Evolutionary conservation across 2,329 filamentous ascomycete species (phyloP).

Genomic region (Claviceps capensis): DNA sequence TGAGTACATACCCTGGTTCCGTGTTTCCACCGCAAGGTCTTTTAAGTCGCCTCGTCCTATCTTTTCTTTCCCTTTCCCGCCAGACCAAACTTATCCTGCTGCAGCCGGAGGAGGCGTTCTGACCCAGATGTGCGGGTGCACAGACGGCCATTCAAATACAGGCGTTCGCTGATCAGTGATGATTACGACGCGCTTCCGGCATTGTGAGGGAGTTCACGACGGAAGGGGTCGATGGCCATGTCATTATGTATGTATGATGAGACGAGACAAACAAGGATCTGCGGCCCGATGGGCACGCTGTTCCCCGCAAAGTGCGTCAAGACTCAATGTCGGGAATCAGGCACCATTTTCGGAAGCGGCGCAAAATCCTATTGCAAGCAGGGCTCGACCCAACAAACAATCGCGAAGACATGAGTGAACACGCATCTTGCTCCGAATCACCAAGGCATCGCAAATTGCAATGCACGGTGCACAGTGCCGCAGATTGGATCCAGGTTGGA

Average conservation of each 20-base stretch:
- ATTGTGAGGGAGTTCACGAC: neutral
- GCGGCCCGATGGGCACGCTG: neutral
- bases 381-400: neutral
- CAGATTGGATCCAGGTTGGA: neutral
- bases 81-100: too few relatives aligned
- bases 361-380: neutral
- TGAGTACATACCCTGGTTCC: too few relatives aligned
- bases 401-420: neutral
- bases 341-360: neutral
- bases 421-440: neutral
- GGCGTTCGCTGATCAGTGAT: neutral
- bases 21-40: too few relatives aligned
- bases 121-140: too few relatives aligned
- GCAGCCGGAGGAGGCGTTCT: too few relatives aligned
- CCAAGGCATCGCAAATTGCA: neutral
- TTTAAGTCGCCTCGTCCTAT: too few relatives aligned
- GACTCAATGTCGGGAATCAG: neutral
- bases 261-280: neutral
- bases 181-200: neutral
- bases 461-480: neutral
- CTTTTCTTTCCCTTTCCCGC: too few relatives aligned
- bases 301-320: neutral
- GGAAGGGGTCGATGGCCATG: neutral
- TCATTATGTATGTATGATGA: neutral
- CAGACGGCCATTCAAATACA: neutral